phyloP scores from a whole-genome alignment of 2,329 filamentous ascomycete species.

The Diaporthe australafricana region DNA sequence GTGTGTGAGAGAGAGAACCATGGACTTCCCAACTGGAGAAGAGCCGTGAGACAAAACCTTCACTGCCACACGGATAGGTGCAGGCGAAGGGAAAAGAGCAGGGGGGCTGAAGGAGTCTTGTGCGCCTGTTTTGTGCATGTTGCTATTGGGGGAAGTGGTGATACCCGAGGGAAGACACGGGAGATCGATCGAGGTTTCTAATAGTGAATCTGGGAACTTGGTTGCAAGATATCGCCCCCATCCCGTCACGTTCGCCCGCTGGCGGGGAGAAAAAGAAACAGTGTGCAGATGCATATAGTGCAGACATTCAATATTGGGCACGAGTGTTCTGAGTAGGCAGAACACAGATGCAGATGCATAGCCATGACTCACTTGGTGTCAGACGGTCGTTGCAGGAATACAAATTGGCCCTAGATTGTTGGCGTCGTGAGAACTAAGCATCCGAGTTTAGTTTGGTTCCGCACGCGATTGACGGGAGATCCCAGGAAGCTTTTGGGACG shows the following conservation, averaged over 20 bases:
- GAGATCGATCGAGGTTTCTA: constrained; percentile 17
- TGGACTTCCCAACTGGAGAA: neutral
- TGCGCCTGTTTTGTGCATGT: neutral
- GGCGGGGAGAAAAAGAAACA: neutral
- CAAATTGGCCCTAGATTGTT: constrained; percentile 1
- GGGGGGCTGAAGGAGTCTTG: neutral
- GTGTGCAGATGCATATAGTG: neutral
- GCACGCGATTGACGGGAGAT: constrained; percentile 16
- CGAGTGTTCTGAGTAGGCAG: neutral
- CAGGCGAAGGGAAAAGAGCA: neutral
- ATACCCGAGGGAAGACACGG: constrained; percentile 16
- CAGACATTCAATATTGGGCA: neutral
- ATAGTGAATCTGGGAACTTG: neutral
- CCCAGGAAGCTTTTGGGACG: neutral
- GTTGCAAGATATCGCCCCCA: constrained; percentile 4
- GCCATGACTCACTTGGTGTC: constrained; percentile 25
- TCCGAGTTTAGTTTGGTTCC: neutral
- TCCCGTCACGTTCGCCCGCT: neutral
- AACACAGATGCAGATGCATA: neutral
- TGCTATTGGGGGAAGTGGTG: neutral
- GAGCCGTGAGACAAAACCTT: constrained; percentile 26
- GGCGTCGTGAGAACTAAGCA: neutral
- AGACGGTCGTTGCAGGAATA: constrained; percentile 24
- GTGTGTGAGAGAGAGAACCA: neutral
- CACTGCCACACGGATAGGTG: constrained; percentile 1